A percentile compares a stretch with the other conserved stretches of the same genome.
Conservation (phyloP, 2,329 filamentous ascomycete species). For the Nemania diffusa region DNA sequence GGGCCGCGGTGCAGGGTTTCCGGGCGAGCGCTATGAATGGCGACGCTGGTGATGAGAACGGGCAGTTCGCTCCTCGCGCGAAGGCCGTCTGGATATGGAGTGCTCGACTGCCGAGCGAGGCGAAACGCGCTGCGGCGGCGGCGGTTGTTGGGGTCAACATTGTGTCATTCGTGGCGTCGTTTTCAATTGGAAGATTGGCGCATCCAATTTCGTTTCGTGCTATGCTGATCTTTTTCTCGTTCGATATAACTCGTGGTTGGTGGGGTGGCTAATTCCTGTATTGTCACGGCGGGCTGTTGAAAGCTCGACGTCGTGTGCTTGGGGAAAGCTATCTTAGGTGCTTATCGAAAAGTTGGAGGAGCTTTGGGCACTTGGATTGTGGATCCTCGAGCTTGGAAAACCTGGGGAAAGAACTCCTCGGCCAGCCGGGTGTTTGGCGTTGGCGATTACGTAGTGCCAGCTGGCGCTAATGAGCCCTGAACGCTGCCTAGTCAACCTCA, state of each 20-base stretch:
- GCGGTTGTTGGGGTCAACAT: constrained; percentile 46
- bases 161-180: constrained; percentile 25
- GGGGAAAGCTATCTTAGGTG: constrained; percentile 10
- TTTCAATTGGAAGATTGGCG: constrained; percentile 12
- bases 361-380: constrained; percentile 31
- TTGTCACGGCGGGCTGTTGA: constrained; percentile 26
- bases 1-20: constrained; percentile 39
- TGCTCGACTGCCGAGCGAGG: constrained; percentile 44
- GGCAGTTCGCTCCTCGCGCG: constrained; percentile 42
- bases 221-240: neutral
- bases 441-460: constrained; percentile 15
- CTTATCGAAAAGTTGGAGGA: constrained; percentile 34
- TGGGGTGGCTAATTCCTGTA: constrained; percentile 32
- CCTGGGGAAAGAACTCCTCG: constrained; percentile 8
- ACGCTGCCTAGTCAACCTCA: neutral
- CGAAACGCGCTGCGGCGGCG: constrained; percentile 45
- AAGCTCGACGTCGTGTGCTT: constrained; percentile 37
- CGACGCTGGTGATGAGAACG: constrained; percentile 35
- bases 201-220: constrained; percentile 3
- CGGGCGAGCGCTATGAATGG: constrained; percentile 38
- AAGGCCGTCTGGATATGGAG: constrained; percentile 46
- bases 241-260: constrained; percentile 2
- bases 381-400: constrained; percentile 3
- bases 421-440: neutral
- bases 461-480: constrained; percentile 19